These are phyloP conservation scores for Zoysia pacifica DNA, from an alignment of 176 grass and related monocot genomes.

Conservation along the genomic window DNA sequence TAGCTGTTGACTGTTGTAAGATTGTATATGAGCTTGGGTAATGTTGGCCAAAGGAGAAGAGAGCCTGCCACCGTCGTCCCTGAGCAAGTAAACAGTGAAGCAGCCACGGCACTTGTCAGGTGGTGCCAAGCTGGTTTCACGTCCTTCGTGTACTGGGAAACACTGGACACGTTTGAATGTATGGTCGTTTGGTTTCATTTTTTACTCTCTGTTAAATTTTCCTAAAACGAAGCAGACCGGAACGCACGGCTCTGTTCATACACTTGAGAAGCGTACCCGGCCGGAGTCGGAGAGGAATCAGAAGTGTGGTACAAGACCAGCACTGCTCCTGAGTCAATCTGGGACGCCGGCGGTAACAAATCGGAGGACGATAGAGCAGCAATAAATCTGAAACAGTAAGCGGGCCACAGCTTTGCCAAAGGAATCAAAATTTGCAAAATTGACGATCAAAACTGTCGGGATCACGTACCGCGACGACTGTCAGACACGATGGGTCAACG, in stretches of 20 bases:
- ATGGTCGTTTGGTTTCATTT: not conserved
- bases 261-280: no score
- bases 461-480: no score
- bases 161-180: not conserved
- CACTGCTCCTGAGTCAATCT: not conserved
- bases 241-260: not conserved
- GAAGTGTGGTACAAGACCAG: not conserved
- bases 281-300: not conserved
- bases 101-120: not conserved
- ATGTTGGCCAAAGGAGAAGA: not conserved
- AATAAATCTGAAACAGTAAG: no score
- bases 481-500: no score
- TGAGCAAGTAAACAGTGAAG: not conserved
- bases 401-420: no score
- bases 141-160: slow-evolving; percentile 14
- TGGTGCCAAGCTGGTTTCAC: slow-evolving; percentile 9
- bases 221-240: not conserved
- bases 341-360: no score
- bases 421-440: no score
- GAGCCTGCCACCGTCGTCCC: not conserved
- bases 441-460: no score
- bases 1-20: slow-evolving; percentile 26
- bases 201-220: not conserved
- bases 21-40: not conserved
- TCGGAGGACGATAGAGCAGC: no score